Conservation (phyloP, 164 flowering plant species). For the Vitis labrusca region DNA sequence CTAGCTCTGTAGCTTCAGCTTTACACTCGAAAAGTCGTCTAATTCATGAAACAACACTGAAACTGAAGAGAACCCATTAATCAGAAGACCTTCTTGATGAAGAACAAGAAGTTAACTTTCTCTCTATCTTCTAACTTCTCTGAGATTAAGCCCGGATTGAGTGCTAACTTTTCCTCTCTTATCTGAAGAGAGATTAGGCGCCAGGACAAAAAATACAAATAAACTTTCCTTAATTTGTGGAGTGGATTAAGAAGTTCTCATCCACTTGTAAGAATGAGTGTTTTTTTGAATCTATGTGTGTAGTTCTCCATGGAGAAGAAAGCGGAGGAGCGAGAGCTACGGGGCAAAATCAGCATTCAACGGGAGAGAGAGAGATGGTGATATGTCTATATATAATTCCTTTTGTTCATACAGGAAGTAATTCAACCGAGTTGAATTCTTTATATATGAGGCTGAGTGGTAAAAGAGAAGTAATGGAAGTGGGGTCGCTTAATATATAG, state of each 20-base stretch:
- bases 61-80: conserved; percentile 13
- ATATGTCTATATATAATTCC: conserved; percentile 27
- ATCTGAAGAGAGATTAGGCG: conserved; percentile 16
- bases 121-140: background rate
- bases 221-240: conserved; percentile 26
- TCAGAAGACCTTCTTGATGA: background rate
- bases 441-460: too few species aligned
- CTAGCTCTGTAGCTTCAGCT: background rate
- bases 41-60: background rate
- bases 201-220: background rate
- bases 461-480: too few species aligned
- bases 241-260: conserved; percentile 39
- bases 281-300: conserved; percentile 11
- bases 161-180: background rate
- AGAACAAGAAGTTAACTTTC: background rate
- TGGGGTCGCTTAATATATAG: too few species aligned
- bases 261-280: conserved; percentile 32
- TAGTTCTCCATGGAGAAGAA: conserved; percentile 28
- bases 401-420: background rate
- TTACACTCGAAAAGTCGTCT: background rate
- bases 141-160: conserved; percentile 5
- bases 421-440: background rate
- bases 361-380: conserved; percentile 27
- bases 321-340: conserved; percentile 30
- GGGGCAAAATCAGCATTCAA: conserved; percentile 44